phyloP scores from a whole-genome alignment of 169 alveolate species.

The Plasmodium berghei region DNA sequence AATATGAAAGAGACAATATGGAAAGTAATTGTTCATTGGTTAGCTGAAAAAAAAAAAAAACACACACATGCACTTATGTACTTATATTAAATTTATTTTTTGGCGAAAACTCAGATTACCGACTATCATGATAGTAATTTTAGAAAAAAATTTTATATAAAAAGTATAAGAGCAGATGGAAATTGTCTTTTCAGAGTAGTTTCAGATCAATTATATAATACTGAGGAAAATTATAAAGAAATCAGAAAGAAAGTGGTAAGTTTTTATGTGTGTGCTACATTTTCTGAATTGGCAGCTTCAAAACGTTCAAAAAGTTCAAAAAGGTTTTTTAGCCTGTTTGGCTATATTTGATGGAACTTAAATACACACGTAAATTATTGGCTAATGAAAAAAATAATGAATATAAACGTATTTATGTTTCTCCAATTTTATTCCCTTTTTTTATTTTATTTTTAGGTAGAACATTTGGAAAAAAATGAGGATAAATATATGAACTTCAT shows the following conservation, averaged over 20 bases:
- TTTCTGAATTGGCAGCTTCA: not conserved
- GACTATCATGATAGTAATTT: constrained; percentile 59
- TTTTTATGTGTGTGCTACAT: not conserved
- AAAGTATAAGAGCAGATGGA: constrained; percentile 63
- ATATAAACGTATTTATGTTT: not conserved
- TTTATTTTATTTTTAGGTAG: constrained; percentile 23
- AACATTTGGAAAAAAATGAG: constrained; percentile 29
- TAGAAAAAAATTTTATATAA: constrained; percentile 59
- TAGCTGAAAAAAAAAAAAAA: constrained; percentile 4
- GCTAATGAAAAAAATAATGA: not conserved
- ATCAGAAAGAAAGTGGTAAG: constrained; percentile 56
- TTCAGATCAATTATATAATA: constrained; percentile 48
- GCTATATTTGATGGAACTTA: not conserved
- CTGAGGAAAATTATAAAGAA: constrained; percentile 61
- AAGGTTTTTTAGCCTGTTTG: not conserved
- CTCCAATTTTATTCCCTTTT: constrained; percentile 3
- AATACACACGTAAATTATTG: not conserved
- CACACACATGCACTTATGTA: not conserved
- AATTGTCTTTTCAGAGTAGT: constrained; percentile 69
- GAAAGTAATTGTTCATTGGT: constrained; percentile 21
- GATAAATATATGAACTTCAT: constrained; percentile 42
- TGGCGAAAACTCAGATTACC: constrained; percentile 8
- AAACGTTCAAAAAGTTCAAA: not conserved
- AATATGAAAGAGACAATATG: not conserved
- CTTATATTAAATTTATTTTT: constrained; percentile 4